Evolutionary conservation across 139 green algal genomes (phyloP).

Genomic region (Ostreobium quekettii): DNA sequence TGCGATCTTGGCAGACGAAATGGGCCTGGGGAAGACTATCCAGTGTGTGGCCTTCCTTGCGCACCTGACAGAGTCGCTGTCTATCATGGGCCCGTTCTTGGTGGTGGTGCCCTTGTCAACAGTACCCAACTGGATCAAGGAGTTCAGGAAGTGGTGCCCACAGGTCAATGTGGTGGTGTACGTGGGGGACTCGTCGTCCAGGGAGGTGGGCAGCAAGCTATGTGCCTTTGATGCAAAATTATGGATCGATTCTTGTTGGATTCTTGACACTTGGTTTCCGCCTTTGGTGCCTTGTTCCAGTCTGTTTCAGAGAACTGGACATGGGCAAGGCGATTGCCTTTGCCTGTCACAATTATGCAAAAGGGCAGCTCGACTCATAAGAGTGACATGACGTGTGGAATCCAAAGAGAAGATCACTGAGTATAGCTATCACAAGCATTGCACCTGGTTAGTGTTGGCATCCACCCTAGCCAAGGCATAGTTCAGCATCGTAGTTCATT

Average conservation of each 20-base stretch:
- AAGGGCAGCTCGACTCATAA: too few species aligned
- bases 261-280: not conserved
- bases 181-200: constrained; percentile 64
- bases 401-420: too few species aligned
- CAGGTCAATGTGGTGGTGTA: constrained; percentile 74
- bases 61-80: constrained; percentile 46
- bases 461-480: too few species aligned
- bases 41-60: constrained; percentile 69
- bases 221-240: constrained; percentile 13
- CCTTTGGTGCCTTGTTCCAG: not conserved
- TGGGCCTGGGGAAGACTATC: constrained; percentile 80
- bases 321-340: too few species aligned
- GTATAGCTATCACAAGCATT: too few species aligned
- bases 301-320: constrained; percentile 4
- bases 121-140: constrained; percentile 82
- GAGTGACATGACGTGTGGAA: too few species aligned
- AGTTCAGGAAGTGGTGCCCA: constrained; percentile 77
- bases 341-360: too few species aligned
- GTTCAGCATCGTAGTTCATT: too few species aligned
- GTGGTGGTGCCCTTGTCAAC: constrained; percentile 84
- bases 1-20: constrained; percentile 92
- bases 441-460: too few species aligned
- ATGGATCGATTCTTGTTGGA: too few species aligned
- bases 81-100: constrained; percentile 70
- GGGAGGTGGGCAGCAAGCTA: constrained; percentile 27